Percentiles rank a stretch among this genome's conserved stretches.
phyloP scores from a whole-genome alignment of 169 alveolate genomes.

The Neospora caninum region DNA sequence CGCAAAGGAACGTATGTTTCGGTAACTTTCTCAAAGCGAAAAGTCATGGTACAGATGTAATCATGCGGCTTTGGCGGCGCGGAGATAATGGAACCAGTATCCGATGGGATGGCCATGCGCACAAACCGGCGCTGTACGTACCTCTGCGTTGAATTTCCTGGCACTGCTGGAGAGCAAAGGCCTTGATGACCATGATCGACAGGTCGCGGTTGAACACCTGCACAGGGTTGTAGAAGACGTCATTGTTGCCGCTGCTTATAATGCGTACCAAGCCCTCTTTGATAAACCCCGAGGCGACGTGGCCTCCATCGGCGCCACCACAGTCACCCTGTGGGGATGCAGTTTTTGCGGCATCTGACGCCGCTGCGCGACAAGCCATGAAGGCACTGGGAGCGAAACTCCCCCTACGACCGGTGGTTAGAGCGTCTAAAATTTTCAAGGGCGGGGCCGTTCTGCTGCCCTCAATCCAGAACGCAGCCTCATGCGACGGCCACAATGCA shows the following conservation, averaged over 20 bases:
- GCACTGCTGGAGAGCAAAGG: constrained; percentile 46
- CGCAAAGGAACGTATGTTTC: too few relatives aligned
- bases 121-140: neutral
- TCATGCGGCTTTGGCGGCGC: too few relatives aligned
- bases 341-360: neutral
- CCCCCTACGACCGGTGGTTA: neutral
- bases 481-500: too few relatives aligned
- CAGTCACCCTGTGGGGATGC: neutral
- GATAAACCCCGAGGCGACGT: neutral
- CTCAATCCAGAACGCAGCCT: too few relatives aligned
- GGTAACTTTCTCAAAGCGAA: too few relatives aligned
- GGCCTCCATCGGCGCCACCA: neutral
- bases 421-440: too few relatives aligned
- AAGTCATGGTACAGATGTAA: too few relatives aligned
- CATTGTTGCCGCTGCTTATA: constrained; percentile 49
- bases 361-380: neutral
- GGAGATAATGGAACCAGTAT: too few relatives aligned
- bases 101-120: too few relatives aligned
- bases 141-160: constrained; percentile 48
- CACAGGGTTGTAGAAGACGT: constrained; percentile 85
- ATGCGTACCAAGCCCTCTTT: constrained; percentile 74
- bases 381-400: neutral
- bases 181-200: constrained; percentile 71
- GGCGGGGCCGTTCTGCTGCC: too few relatives aligned
- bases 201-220: constrained; percentile 92